Percentiles rank a stretch among this genome's conserved stretches.
Evolutionary conservation across 441 rosid species (phyloP).

Genomic region (Corymbia citriodora): DNA sequence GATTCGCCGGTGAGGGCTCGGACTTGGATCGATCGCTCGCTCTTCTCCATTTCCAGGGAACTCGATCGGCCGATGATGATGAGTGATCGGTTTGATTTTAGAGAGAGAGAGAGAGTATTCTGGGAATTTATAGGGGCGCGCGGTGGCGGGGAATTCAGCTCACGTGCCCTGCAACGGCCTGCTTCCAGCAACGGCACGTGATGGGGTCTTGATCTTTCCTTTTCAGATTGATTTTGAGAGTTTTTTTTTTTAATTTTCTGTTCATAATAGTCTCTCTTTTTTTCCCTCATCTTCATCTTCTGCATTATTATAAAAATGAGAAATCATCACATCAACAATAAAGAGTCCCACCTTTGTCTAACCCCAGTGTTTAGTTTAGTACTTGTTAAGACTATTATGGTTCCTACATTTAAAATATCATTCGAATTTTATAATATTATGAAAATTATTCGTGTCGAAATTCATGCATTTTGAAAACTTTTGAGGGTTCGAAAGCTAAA

Average conservation of each 20-base stretch:
- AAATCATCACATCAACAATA: not conserved
- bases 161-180: not conserved
- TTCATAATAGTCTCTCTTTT: not conserved
- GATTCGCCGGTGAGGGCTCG: slow-evolving; percentile 69
- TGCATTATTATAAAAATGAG: not conserved
- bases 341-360: not conserved
- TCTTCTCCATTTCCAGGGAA: slow-evolving; percentile 15
- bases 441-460: accelerated
- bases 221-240: not conserved
- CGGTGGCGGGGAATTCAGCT: not conserved
- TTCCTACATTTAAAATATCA: not conserved
- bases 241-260: not conserved
- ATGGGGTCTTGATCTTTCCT: not conserved
- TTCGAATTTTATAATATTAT: not conserved
- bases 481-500: not conserved
- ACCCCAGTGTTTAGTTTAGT: not conserved
- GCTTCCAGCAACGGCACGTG: not conserved
- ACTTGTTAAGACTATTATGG: not conserved
- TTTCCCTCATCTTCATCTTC: not conserved
- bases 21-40: slow-evolving; percentile 44
- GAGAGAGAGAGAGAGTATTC: not conserved
- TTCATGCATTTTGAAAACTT: no score
- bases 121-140: not conserved
- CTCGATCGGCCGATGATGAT: not conserved
- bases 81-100: not conserved